Conservation (phyloP, 164 flowering plant genomes). For the Berberis vulgaris region DNA sequence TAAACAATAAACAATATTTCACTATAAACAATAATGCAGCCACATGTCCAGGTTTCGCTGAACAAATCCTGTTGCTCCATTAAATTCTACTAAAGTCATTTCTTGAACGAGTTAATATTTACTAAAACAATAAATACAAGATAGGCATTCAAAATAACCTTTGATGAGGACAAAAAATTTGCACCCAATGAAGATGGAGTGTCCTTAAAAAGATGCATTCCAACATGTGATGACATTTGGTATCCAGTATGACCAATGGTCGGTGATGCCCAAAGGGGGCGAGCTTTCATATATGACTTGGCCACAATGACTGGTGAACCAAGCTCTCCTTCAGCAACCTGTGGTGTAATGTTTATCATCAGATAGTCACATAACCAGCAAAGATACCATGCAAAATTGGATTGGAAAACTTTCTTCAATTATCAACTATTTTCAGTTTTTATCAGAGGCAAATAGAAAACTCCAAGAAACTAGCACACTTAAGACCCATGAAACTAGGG, state of each 20-base stretch:
- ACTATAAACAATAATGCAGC: no score
- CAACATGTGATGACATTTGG: constrained; percentile 28
- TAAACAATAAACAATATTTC: no score
- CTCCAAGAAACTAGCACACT: no score
- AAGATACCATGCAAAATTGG: no score
- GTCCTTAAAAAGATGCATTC: constrained; percentile 26
- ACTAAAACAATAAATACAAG: neutral
- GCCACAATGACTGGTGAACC: constrained; percentile 84
- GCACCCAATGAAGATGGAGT: constrained; percentile 27
- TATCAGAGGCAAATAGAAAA: no score
- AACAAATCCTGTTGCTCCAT: no score
- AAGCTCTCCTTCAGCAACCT: constrained; percentile 34
- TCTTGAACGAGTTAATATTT: neutral
- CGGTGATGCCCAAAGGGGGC: constrained; percentile 84
- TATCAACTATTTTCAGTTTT: no score
- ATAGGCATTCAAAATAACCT: constrained; percentile 21
- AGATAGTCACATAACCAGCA: neutral
- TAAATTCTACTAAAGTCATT: no score
- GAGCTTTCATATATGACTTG: constrained; percentile 59
- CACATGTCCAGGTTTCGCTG: no score
- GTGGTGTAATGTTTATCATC: constrained; percentile 7
- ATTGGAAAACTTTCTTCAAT: no score
- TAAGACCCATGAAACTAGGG: no score
- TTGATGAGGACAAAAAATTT: constrained; percentile 24
- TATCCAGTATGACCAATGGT: constrained; percentile 22